Base-by-base conservation (phyloP, 768 basidiomycete genomes). In the Hypholoma fasciculare region DNA sequence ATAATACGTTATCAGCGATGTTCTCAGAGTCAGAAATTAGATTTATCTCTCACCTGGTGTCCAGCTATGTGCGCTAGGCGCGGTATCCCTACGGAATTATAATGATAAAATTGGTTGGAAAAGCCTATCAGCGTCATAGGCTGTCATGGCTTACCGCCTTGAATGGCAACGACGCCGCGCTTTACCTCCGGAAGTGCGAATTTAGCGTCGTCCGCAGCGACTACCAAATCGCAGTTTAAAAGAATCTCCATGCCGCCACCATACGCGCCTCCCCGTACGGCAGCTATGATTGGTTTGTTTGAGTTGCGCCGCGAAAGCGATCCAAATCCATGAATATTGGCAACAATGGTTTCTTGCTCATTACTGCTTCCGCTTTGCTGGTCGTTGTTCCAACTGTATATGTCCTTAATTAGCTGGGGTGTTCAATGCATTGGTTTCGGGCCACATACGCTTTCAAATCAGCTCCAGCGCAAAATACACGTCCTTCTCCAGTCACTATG, bases 181-280 rank as follows among this genome's bases (percentile, higher is more conserved):
- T 85, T 88, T 4, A 91, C 91, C 63, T 93, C 91, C 0, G 89
- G 89, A 23, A 92, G 76, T 4, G 83, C 89, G 60, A 94, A 90
- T 55, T 79, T 82, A 2, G 90, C 85, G 14, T 84, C 81, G 50
- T 84, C 77, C 59, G 78, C 81, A 1, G 91, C 86, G 17, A 93
- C 69, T 52, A 92, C 89, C 26, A 92, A 66, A 65, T 93, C 92
- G 60, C 89, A 92, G 62, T 93, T 94, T 4, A 92, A 63, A 1
- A 90, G 61, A 50, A 89, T 79, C 66, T 89, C 88, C 61, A 82
- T 74, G 7, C 86, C 88, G 1, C 88, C 88, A 36, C 87, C 87
- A 48, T 82, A 83, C 0, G 86, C 83, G 30, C 86, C 81, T n/a
- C 91, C 91, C 57, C 85, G 82, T 1, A 92, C 90, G 3, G 92